Conservation (phyloP, 352 stramenopile genomes). For the Peronospora tabacina region DNA sequence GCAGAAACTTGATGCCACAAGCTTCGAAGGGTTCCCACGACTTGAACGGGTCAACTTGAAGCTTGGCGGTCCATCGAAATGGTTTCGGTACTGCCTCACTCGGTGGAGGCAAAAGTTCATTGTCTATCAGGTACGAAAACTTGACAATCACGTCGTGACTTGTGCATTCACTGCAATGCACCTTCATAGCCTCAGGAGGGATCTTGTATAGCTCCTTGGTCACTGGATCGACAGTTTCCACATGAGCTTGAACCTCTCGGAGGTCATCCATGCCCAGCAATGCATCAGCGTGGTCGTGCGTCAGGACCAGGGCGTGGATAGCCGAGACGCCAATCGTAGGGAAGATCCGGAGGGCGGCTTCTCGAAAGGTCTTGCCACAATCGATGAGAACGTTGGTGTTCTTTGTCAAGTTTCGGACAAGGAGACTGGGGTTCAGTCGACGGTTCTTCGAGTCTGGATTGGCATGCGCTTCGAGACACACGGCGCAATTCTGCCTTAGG, state of each 20-base stretch:
- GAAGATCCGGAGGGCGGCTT: constrained; percentile 60
- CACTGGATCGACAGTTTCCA: constrained; percentile 40
- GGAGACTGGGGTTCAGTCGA: constrained; percentile 69
- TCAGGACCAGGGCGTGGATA: constrained; percentile 73
- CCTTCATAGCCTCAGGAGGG: constrained; percentile 37
- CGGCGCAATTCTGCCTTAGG: constrained; percentile 38
- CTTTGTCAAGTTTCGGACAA: constrained; percentile 44
- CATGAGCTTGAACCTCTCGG: constrained; percentile 63
- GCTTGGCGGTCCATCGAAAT: constrained; percentile 78
- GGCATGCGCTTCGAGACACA: constrained; percentile 59
- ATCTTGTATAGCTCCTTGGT: constrained; percentile 63
- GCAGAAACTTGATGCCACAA: constrained; percentile 40
- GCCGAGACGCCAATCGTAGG: constrained; percentile 37
- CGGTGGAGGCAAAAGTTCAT: constrained; percentile 9
- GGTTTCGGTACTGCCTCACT: constrained; percentile 23
- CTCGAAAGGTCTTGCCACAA: constrained; percentile 86
- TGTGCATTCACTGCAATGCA: constrained; percentile 59
- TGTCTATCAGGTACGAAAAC: constrained; percentile 76
- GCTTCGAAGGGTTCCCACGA: constrained; percentile 45
- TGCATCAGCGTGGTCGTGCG: constrained; percentile 81
- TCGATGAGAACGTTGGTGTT: constrained; percentile 72
- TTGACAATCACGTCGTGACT: constrained; percentile 50
- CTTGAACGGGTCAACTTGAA: constrained; percentile 54
- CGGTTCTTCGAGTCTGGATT: constrained; percentile 72
- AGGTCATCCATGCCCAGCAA: constrained; percentile 79